Conservation (phyloP, 2,329 filamentous ascomycete species). For the Aschersonia sp. region DNA sequence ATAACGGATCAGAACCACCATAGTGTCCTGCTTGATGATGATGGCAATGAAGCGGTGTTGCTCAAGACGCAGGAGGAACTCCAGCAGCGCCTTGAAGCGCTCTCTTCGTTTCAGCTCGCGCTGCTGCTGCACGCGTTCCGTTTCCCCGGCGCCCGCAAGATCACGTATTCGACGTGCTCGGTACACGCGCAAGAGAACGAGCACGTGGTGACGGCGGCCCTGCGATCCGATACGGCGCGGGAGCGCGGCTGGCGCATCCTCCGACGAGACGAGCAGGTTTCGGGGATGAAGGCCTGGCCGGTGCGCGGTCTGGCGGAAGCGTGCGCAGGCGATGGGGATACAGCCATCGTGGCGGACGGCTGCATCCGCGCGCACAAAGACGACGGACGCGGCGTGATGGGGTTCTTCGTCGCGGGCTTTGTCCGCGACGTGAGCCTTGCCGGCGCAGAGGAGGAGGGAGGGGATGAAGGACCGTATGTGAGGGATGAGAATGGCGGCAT, state of each 20-base stretch:
- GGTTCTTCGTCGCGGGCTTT: constrained; percentile 90
- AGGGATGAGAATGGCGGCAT: constrained; percentile 40
- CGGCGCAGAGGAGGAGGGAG: constrained; percentile 1
- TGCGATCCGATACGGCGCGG: constrained; percentile 52
- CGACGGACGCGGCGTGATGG: constrained; percentile 74
- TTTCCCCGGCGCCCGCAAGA: constrained; percentile 59
- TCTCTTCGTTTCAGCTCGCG: constrained; percentile 69
- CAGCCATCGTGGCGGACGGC: constrained; percentile 59
- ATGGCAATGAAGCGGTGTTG: constrained; percentile 38
- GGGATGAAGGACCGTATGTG: constrained; percentile 36
- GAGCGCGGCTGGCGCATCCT: constrained; percentile 66
- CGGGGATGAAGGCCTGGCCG: constrained; percentile 62
- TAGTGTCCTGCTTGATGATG: constrained; percentile 37
- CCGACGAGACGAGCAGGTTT: constrained; percentile 54
- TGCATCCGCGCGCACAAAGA: constrained; percentile 74
- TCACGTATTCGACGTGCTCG: constrained; percentile 92
- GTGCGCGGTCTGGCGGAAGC: constrained; percentile 44
- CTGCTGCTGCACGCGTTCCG: constrained; percentile 72
- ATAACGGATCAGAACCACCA: constrained; percentile 12
- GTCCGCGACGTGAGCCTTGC: constrained; percentile 21
- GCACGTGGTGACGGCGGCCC: constrained; percentile 57
- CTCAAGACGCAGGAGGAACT: constrained; percentile 38
- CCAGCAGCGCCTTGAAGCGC: constrained; percentile 49
- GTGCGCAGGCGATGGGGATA: constrained; percentile 30
- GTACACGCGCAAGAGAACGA: constrained; percentile 83